Percentiles rank a stretch among this genome's conserved stretches.
phyloP scores from a whole-genome alignment of 345 rosid genomes.

The Ricinus communis region DNA sequence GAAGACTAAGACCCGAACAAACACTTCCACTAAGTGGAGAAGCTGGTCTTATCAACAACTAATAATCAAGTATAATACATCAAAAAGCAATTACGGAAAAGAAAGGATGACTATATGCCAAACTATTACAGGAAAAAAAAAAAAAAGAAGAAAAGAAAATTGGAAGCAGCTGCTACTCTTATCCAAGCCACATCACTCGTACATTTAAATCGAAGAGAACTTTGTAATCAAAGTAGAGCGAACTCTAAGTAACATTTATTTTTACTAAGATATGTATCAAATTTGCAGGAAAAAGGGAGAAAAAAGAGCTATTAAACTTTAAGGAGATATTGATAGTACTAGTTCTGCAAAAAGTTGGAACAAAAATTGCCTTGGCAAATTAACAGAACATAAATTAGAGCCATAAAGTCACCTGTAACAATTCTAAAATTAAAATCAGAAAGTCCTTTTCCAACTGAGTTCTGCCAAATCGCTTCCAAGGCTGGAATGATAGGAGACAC shows the following conservation, averaged over 20 bases:
- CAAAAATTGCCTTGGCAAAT: neutral
- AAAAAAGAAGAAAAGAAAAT: neutral
- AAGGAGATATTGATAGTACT: no score
- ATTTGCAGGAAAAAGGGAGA: neutral
- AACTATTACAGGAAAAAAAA: no score
- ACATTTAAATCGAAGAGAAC: no score
- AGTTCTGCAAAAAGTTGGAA: neutral
- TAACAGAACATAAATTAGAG: constrained; percentile 4
- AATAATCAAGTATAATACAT: neutral
- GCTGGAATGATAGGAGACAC: constrained; percentile 98
- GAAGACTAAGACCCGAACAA: neutral
- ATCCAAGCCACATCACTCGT: neutral
- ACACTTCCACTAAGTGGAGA: neutral
- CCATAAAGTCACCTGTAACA: constrained; percentile 65
- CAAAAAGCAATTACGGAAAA: no score
- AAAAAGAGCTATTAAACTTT: no score
- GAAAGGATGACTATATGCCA: no score
- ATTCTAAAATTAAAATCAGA: constrained; percentile 91
- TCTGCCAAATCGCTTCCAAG: constrained; percentile 98
- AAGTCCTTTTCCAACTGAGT: constrained; percentile 86
- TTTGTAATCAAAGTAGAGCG: neutral
- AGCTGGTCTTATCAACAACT: neutral
- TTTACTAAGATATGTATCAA: neutral
- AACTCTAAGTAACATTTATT: neutral
- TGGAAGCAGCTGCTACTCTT: neutral